Percentiles rank a stretch among this genome's conserved stretches.
phyloP scores from a whole-genome alignment of 2,329 filamentous ascomycete genomes.

The Pseudocercospora fuligena region DNA sequence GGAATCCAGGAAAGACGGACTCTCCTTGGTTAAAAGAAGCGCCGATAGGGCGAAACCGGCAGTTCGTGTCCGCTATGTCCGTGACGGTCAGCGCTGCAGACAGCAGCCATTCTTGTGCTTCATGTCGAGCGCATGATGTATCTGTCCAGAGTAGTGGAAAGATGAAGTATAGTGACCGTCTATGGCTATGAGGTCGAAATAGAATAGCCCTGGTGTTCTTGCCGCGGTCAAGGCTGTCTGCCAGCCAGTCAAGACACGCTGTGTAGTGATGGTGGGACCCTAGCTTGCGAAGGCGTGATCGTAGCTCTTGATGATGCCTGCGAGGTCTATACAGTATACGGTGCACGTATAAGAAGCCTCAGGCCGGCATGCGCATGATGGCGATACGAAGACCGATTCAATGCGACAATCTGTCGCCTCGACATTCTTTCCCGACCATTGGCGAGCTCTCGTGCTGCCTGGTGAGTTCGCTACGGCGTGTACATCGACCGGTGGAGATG shows the following conservation, averaged over 20 bases:
- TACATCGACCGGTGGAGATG: neutral
- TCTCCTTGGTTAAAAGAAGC: neutral
- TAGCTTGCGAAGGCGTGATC: conserved; percentile 7
- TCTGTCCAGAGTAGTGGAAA: too few species aligned
- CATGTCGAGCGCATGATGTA: too few species aligned
- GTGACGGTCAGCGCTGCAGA: neutral
- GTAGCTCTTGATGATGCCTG: conserved; percentile 2
- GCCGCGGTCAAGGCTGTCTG: neutral
- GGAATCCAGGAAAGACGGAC: neutral
- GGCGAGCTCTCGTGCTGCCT: neutral
- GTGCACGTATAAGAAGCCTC: neutral
- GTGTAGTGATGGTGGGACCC: neutral
- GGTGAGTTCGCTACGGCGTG: neutral
- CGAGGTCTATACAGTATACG: neutral
- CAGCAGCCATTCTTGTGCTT: neutral
- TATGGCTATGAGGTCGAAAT: neutral
- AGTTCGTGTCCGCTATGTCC: neutral
- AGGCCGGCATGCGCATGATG: neutral
- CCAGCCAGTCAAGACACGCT: neutral
- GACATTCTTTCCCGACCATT: neutral
- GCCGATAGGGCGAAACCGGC: neutral
- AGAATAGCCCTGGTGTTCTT: neutral
- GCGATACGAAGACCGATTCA: neutral
- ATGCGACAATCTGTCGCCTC: neutral
- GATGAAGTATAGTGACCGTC: too few species aligned